These are phyloP conservation scores for Dictyostelium purpureum DNA, from an alignment of 78 protist genomes.

Conservation along the genomic window DNA sequence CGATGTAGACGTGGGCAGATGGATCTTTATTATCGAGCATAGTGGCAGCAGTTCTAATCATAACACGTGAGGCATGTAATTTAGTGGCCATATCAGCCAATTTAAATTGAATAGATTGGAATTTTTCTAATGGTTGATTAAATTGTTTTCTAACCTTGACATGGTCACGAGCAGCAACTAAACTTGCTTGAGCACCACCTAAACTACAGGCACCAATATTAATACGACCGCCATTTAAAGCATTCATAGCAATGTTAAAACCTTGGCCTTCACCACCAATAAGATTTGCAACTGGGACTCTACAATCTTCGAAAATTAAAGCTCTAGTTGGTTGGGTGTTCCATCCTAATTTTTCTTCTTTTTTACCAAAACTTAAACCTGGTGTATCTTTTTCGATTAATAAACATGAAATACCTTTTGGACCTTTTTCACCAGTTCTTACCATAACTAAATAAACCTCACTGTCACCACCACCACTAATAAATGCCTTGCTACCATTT, in stretches of 20 bases:
- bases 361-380: constrained; percentile 91
- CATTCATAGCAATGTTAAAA: constrained; percentile 96
- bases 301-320: constrained; percentile 86
- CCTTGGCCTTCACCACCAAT: constrained; percentile 95
- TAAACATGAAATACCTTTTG: constrained; percentile 92
- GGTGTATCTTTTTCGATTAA: constrained; percentile 87
- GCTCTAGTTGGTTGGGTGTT: constrained; percentile 88
- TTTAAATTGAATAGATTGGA: constrained; percentile 90
- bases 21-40: constrained; percentile 67
- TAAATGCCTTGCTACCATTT: constrained; percentile 95
- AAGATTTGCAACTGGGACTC: constrained; percentile 88
- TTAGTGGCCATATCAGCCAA: constrained; percentile 92
- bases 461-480: constrained; percentile 93
- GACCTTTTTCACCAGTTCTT: constrained; percentile 88
- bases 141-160: constrained; percentile 90
- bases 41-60: constrained; percentile 78
- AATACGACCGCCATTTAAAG: constrained; percentile 95
- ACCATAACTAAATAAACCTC: constrained; percentile 93
- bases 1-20: constrained; percentile 78
- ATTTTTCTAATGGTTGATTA: constrained; percentile 65
- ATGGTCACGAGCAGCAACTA: constrained; percentile 82
- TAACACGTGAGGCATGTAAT: constrained; percentile 87
- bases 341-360: constrained; percentile 93
- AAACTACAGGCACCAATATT: constrained; percentile 91
- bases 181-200: constrained; percentile 90